Evolutionary conservation across 106 monocot species (phyloP).

Genomic region (Platanthera zijinensis): DNA sequence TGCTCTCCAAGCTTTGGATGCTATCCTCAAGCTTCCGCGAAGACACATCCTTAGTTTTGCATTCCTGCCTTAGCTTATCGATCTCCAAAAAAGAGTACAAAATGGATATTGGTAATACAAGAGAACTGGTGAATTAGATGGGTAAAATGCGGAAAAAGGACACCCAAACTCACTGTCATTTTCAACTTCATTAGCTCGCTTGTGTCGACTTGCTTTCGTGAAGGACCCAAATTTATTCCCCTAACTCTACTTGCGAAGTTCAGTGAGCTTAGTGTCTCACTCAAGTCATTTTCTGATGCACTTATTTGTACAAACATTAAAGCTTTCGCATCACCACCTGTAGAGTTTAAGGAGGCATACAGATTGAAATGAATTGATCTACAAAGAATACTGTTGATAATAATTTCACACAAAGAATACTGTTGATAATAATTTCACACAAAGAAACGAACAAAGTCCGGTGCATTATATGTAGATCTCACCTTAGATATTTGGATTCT

Average conservation of each 20-base stretch:
- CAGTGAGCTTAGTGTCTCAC: constrained; percentile 79
- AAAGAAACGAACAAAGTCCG: neutral
- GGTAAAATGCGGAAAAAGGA: neutral
- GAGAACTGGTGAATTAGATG: neutral
- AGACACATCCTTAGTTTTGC: constrained; percentile 59
- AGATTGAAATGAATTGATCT: neutral
- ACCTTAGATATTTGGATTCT: neutral
- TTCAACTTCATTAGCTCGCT: constrained; percentile 64
- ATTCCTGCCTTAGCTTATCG: constrained; percentile 68
- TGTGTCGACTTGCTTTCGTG: constrained; percentile 74
- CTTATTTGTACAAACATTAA: constrained; percentile 95
- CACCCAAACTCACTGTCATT: constrained; percentile 41
- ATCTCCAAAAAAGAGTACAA: constrained; percentile 36
- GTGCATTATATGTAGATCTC: neutral
- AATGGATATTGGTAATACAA: neutral
- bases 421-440: neutral
- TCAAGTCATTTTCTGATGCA: constrained; percentile 63
- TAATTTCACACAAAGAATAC: neutral
- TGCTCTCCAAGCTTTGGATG: constrained; percentile 56
- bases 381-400: neutral
- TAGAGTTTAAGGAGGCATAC: neutral
- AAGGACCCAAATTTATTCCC: constrained; percentile 66
- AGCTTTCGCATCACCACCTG: constrained; percentile 83
- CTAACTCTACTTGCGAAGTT: constrained; percentile 86
- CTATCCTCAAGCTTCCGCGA: constrained; percentile 65